These are phyloP conservation scores for Populus hybrid DNA, from an alignment of 441 rosid species.

Conservation along the genomic window DNA sequence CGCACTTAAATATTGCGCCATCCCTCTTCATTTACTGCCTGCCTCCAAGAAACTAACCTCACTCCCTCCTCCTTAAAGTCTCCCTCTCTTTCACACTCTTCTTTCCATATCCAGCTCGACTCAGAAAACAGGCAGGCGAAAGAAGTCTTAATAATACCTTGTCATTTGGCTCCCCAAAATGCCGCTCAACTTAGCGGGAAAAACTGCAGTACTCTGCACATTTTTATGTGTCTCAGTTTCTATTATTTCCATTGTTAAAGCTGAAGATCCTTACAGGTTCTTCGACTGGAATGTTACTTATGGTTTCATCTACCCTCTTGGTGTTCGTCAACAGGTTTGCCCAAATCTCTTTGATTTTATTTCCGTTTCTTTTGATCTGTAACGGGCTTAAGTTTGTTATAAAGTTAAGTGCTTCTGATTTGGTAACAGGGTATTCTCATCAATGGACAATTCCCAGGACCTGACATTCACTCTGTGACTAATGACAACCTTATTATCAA, in stretches of 20 bases:
- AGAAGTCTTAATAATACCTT: not conserved
- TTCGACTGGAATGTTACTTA: constrained; percentile 82
- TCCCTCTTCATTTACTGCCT: constrained; percentile 23
- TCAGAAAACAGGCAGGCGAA: not conserved
- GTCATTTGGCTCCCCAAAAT: constrained; percentile 15
- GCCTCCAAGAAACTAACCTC: not conserved
- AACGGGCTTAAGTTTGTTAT: not conserved
- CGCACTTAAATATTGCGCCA: constrained; percentile 38
- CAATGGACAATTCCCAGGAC: constrained; percentile 94
- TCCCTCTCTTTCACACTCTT: not conserved
- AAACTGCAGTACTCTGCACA: constrained; percentile 8
- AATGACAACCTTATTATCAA: constrained; percentile 87
- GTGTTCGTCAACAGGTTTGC: constrained; percentile 65
- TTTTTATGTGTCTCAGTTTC: constrained; percentile 24
- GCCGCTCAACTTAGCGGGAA: constrained; percentile 23
- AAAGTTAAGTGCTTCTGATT: not conserved
- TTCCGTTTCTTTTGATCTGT: not conserved
- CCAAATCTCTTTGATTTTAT: not conserved
- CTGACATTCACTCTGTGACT: constrained; percentile 77
- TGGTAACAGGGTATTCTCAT: constrained; percentile 69
- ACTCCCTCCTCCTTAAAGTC: constrained; percentile 8
- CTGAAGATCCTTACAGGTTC: constrained; percentile 80
- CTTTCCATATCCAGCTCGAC: not conserved
- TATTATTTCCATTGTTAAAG: constrained; percentile 36
- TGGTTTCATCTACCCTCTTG: constrained; percentile 73